Conservation (phyloP, 495 filamentous ascomycete genomes). For the Penicillium maclennaniae region DNA sequence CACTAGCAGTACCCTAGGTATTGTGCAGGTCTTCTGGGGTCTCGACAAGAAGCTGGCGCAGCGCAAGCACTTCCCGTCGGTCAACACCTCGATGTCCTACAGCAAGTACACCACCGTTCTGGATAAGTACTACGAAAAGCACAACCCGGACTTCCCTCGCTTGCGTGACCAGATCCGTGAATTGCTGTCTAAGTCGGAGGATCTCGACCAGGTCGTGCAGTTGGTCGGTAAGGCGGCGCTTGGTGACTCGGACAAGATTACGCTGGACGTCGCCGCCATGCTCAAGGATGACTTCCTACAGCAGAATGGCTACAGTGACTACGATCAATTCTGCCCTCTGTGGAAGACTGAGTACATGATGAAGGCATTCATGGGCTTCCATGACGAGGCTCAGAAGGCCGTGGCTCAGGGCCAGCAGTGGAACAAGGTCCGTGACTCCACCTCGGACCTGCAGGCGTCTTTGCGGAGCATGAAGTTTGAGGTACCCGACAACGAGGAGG, state of each 20-base stretch:
- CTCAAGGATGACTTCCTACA: conserved; percentile 99
- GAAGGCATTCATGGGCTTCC: conserved; percentile 97
- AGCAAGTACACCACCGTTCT: conserved; percentile 89
- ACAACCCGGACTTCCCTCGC: conserved; percentile 89
- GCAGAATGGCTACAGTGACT: conserved; percentile 98
- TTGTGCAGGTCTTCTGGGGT: conserved; percentile 99
- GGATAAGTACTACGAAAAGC: conserved; percentile 88
- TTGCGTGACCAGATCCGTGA: conserved; percentile 90
- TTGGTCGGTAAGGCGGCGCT: conserved; percentile 95
- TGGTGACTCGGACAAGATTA: conserved; percentile 98
- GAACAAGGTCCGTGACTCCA: conserved; percentile 88
- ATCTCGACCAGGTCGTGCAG: conserved; percentile 98
- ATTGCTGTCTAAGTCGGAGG: conserved; percentile 89
- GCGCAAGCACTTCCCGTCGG: conserved; percentile 97
- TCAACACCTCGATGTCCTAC: conserved; percentile 95
- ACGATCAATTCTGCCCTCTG: conserved; percentile 97
- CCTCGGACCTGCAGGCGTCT: conserved; percentile 74
- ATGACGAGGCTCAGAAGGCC: conserved; percentile 96
- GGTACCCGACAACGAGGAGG: conserved; percentile 72
- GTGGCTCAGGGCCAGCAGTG: conserved; percentile 84
- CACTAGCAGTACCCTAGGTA: conserved; percentile 88
- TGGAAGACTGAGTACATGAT: conserved; percentile 99
- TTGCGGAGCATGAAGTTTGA: conserved; percentile 96
- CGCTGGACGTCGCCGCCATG: conserved; percentile 83
- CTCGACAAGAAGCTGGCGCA: conserved; percentile 99